Conservation (phyloP, 2,329 filamentous ascomycete species). For the Pseudopyrenochaeta lycopersici region DNA sequence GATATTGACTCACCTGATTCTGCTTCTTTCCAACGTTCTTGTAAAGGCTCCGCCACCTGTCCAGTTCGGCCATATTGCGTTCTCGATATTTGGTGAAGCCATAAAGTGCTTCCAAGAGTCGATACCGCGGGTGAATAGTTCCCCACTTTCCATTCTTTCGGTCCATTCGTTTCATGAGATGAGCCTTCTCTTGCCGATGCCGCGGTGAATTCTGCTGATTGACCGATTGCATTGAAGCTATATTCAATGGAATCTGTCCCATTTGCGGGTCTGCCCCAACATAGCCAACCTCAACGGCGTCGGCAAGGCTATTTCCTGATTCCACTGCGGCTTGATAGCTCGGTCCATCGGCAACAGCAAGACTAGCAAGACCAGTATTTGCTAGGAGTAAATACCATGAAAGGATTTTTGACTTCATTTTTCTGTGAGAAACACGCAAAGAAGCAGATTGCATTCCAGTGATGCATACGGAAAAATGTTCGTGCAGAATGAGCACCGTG, state of each 20-base stretch:
- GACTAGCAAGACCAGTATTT: neutral
- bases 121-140: slow-evolving; percentile 24
- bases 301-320: too few species aligned
- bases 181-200: slow-evolving; percentile 29
- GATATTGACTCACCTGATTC: slow-evolving; percentile 19
- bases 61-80: slow-evolving; percentile 27
- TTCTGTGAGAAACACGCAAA: too few species aligned
- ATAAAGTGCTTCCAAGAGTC: slow-evolving; percentile 30
- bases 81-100: slow-evolving; percentile 28
- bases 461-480: neutral
- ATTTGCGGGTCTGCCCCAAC: neutral
- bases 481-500: slow-evolving; percentile 27
- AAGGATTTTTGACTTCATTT: neutral
- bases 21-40: slow-evolving; percentile 32
- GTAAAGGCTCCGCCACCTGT: slow-evolving; percentile 33
- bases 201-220: slow-evolving; percentile 8
- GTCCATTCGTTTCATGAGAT: slow-evolving; percentile 27
- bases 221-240: slow-evolving; percentile 16
- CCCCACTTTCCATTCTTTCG: slow-evolving; percentile 29
- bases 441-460: too few species aligned
- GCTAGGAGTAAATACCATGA: slow-evolving; percentile 2
- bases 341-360: neutral
- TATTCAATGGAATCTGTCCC: slow-evolving; percentile 16
- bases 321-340: neutral
- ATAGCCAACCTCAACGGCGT: neutral